Evolutionary conservation across 2,329 filamentous ascomycete species (phyloP), one percentile per base, ranked within the genome.

Genomic region (Cytospora piceae): DNA sequence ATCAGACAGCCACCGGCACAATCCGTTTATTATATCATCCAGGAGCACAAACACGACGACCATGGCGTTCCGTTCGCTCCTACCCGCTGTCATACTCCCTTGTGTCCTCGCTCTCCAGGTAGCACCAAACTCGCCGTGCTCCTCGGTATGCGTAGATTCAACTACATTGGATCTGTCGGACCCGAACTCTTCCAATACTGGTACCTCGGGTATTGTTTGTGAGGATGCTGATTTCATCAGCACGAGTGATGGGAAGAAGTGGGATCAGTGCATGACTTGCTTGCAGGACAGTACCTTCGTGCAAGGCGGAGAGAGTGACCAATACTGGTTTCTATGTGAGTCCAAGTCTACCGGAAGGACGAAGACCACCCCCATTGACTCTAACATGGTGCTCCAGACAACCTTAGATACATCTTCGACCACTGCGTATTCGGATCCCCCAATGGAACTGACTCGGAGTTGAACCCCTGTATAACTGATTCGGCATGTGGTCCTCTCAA

Each of bases 321-420:
- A 84, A 67, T 76, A 78, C 57, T 86, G 83, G 84, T 86, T 86
- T 67, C 70, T 86, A 53, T 85, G 84, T 86, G 78, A 75, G 83
- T 75, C 14, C 9, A 34, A 4, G 8, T 14, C 51, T 17, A n/a
- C 11, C 15, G 1, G 15, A 12, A n/a, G 34, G 29, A 37, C 2
- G 20, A 4, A 37, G 27, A 6, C 22, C n/a, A 12, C n/a, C 55
- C 27, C 55, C 27, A 46, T 2, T 1, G 14, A 42, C 53, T n/a
- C 52, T 12, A 46, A 24, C 14, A 54, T 49, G 2, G 14, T 60
- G 24, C 17, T 31, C 8, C 24, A 86, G 84, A 87, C 68, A 86
- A 87, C 68, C 71, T 85, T 53, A 77, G 83, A 68, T 86, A 83
- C 71, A 76, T 80, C 15, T 77, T 85, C 54, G 78, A 82, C 63